Evolutionary conservation across 108 stramenopile species (phyloP).

Genomic region (Fistulifera pelliculosa): DNA sequence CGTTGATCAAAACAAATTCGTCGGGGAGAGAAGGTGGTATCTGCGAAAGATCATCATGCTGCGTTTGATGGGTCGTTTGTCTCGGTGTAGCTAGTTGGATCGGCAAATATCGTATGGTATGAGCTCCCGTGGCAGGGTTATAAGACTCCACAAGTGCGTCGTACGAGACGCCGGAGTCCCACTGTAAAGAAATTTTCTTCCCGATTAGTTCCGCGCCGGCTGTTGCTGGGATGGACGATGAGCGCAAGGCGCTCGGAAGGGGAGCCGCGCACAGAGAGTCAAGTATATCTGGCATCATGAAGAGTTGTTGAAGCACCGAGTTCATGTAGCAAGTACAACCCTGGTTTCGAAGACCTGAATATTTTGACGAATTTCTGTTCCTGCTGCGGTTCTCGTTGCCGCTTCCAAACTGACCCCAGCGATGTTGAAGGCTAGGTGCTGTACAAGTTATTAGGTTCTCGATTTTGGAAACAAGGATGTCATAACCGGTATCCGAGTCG

Average conservation of each 20-base stretch:
- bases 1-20: conserved; percentile 79
- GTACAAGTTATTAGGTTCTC: conserved; percentile 44
- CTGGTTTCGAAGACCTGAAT: conserved; percentile 90
- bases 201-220: conserved; percentile 70
- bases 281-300: conserved; percentile 91
- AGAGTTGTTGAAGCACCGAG: conserved; percentile 90
- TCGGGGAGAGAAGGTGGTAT: conserved; percentile 57
- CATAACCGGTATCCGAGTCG: conserved; percentile 46
- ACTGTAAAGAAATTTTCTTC: conserved; percentile 72
- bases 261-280: conserved; percentile 70
- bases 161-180: conserved; percentile 78
- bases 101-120: conserved; percentile 68
- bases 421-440: conserved; percentile 63
- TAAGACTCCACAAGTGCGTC: conserved; percentile 74
- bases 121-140: conserved; percentile 62
- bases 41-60: conserved; percentile 37
- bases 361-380: conserved; percentile 45
- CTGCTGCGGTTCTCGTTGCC: conserved; percentile 25
- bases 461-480: conserved; percentile 47
- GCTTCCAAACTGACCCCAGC: conserved; percentile 52
- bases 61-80: conserved; percentile 23
- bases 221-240: conserved; percentile 47
- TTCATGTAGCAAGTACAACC: conserved; percentile 99
- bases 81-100: conserved; percentile 36
- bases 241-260: conserved; percentile 47